A percentile compares a stretch with the other conserved stretches of the same genome.
These are phyloP conservation scores for Aureobasidium zeae DNA, from an alignment of 2,329 filamentous ascomycete genomes.

Conservation along the genomic window DNA sequence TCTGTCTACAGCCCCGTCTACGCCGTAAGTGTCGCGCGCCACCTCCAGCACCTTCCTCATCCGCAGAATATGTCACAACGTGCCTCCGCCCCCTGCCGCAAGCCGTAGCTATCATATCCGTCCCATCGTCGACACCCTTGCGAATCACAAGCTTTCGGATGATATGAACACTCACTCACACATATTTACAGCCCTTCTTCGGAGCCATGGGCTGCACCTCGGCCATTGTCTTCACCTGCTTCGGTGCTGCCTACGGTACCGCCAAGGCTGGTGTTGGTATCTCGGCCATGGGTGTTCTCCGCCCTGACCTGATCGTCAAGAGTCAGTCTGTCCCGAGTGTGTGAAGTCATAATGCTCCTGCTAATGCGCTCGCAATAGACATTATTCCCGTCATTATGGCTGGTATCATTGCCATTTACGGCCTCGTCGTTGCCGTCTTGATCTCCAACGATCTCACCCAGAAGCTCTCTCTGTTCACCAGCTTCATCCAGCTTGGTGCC, in stretches of 20 bases:
- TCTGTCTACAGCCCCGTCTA: slow-evolving; percentile 72
- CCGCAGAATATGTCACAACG: slow-evolving; percentile 3
- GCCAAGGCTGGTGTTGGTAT: slow-evolving; percentile 99
- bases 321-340: slow-evolving; percentile 54
- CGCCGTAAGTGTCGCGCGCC: slow-evolving; percentile 65
- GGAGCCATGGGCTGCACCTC: slow-evolving; percentile 94
- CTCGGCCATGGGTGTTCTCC: slow-evolving; percentile 92
- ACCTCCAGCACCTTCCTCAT: neutral
- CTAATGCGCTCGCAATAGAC: slow-evolving; percentile 48
- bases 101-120: neutral
- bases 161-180: slow-evolving; percentile 22
- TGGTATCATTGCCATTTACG: slow-evolving; percentile 99
- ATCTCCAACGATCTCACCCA: slow-evolving; percentile 46
- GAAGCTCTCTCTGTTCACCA: slow-evolving; percentile 39
- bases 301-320: slow-evolving; percentile 98
- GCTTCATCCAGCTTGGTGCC: slow-evolving; percentile 46
- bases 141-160: neutral
- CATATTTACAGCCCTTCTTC: slow-evolving; percentile 64
- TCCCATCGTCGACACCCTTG: neutral
- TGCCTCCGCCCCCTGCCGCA: slow-evolving; percentile 10
- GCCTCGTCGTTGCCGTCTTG: slow-evolving; percentile 45
- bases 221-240: slow-evolving; percentile 92
- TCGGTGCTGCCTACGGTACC: slow-evolving; percentile 95
- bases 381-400: slow-evolving; percentile 99
- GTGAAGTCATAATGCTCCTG: neutral